These are phyloP conservation scores for Trypanosoma lewisi DNA, from an alignment of 208 protist genomes.

Conservation along the genomic window DNA sequence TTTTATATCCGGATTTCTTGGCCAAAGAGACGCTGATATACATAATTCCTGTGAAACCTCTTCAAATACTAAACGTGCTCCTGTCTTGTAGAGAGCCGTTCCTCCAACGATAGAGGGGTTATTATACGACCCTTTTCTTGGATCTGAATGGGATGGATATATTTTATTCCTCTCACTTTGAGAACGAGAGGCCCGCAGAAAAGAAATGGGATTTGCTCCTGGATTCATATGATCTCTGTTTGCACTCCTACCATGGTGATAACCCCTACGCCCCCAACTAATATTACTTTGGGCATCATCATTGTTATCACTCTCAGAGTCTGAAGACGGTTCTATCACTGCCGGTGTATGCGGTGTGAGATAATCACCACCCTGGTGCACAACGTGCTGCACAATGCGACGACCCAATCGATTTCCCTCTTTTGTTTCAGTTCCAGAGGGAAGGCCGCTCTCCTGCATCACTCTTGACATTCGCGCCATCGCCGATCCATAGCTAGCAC, in stretches of 20 bases:
- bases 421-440: slow-evolving; percentile 20
- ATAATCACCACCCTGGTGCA: slow-evolving; percentile 18
- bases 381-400: slow-evolving; percentile 24
- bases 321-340: slow-evolving; percentile 22
- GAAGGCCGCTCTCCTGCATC: slow-evolving; percentile 10
- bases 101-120: slow-evolving; percentile 2
- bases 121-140: neutral
- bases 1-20: slow-evolving; percentile 28
- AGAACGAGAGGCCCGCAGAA: slow-evolving; percentile 8
- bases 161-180: neutral
- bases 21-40: slow-evolving; percentile 30
- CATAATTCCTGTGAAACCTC: slow-evolving; percentile 45
- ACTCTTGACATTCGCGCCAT: slow-evolving; percentile 8
- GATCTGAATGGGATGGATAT: neutral
- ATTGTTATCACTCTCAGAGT: slow-evolving; percentile 14
- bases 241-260: no score
- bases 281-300: no score
- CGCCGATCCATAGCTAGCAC: slow-evolving; percentile 5
- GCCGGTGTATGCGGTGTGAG: slow-evolving; percentile 11
- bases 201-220: slow-evolving; percentile 11
- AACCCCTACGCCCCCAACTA: slow-evolving; percentile 16
- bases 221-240: no score
- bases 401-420: slow-evolving; percentile 23
- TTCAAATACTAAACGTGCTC: slow-evolving; percentile 53
- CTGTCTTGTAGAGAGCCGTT: slow-evolving; percentile 43